Evolutionary conservation across 495 filamentous ascomycete genomes (phyloP), one percentile per base, ranked within the genome.

Genomic region (Penicillium soppii): DNA sequence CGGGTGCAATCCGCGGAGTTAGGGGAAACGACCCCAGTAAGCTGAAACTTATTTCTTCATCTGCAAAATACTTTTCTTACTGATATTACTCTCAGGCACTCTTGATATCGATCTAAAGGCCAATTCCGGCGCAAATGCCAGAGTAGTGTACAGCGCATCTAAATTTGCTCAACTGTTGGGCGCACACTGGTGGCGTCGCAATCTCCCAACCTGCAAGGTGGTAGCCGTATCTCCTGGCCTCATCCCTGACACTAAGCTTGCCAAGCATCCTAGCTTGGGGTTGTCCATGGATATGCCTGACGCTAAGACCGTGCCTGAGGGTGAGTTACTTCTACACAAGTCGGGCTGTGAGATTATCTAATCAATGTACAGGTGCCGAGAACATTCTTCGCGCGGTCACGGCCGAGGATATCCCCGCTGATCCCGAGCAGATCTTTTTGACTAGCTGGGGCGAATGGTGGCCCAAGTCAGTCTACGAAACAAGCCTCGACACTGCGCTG

Each of bases 371-470:
- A 67, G 63, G 63, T 19, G 64, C 64, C 26, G 51, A 55, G 33
- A 67, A 56, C 25, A 52, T 67, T 43, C 61, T 65, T 7, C 56
- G 52, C 20, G 64, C 61, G 1, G 52, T 62, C 20, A 44, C 33
- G 0, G 39, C 23, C 8, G 51, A 50, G 5, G 59, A 67, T 25
- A 13, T 67, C 8, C 64, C 64, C 15, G 45, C 38, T 5, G 61
- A 67, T 29, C 64, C 61, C 1, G 51, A 67, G 43, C 64, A 67
- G 46, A 56, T 67, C 20, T 65, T 67, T 32, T 37, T 67, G 48
- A 67, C 64, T 25, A 67, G 64, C 36, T 67, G 64, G 64, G 64
- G 64, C 20, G 64, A 67, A 33, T 67, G 64, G 64, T 67, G 64
- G 64, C 51, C 64, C 5, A 62, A 46, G 43, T 58, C 65, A 57